phyloP scores from a whole-genome alignment of 306 rosid genomes.

The Dicorynia guianensis region DNA sequence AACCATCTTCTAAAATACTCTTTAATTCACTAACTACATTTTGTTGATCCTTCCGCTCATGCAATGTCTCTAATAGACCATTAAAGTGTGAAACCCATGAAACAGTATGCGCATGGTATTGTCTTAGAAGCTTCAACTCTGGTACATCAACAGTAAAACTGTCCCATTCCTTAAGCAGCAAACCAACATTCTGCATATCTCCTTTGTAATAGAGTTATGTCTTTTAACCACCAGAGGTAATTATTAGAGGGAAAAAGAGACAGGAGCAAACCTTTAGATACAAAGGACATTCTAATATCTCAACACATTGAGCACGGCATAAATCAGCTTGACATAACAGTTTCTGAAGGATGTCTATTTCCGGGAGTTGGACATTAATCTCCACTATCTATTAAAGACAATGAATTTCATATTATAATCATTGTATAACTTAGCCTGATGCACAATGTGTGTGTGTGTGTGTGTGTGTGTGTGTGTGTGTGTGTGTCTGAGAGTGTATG shows the following conservation, averaged over 20 bases:
- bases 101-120: conserved; percentile 67
- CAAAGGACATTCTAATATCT: conserved; percentile 69
- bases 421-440: conserved; percentile 11
- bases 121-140: conserved; percentile 77
- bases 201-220: conserved; percentile 33
- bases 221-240: conserved; percentile 31
- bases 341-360: conserved; percentile 65
- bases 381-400: conserved; percentile 63
- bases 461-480: conserved; percentile 6
- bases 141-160: conserved; percentile 66
- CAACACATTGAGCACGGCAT: conserved; percentile 64
- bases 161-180: conserved; percentile 73
- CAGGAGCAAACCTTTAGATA: conserved; percentile 66
- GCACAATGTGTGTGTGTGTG: conserved; percentile 21
- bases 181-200: conserved; percentile 70
- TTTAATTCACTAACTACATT: conserved; percentile 66
- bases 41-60: conserved; percentile 63
- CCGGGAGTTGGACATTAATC: conserved; percentile 73
- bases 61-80: conserved; percentile 56
- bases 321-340: conserved; percentile 69
- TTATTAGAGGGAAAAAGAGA: conserved; percentile 16
- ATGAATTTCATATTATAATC: conserved; percentile 34
- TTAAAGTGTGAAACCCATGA: conserved; percentile 71
- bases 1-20: conserved; percentile 67
- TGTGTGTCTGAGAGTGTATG: conserved; percentile 5